These are phyloP conservation scores for Ananas comosus DNA, from an alignment of 176 grass and related monocot genomes.

Conservation along the genomic window DNA sequence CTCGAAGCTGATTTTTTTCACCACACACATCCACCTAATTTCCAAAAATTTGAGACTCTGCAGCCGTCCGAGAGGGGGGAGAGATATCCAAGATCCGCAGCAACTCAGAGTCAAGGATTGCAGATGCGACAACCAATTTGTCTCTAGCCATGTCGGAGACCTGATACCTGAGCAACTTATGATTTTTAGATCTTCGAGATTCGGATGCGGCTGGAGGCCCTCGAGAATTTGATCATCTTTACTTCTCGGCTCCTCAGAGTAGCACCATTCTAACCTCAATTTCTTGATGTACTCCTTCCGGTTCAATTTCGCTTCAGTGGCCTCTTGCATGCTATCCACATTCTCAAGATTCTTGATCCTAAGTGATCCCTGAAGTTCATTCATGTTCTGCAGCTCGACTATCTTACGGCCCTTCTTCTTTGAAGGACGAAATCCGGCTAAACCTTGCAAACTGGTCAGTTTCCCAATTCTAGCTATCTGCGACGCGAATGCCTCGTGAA, in stretches of 20 bases:
- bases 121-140: constrained; percentile 3
- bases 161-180: neutral
- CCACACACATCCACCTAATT: neutral
- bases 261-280: constrained; percentile 3
- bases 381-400: constrained; percentile 32
- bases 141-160: constrained; percentile 18
- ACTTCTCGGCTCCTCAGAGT: neutral
- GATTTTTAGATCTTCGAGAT: constrained; percentile 15
- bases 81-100: neutral
- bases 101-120: neutral
- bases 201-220: constrained; percentile 21
- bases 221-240: constrained; percentile 1
- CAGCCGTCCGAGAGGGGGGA: constrained; percentile 30
- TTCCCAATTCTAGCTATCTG: constrained; percentile 28
- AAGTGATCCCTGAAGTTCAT: constrained; percentile 20
- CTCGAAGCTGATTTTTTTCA: constrained; percentile 25
- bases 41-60: constrained; percentile 6
- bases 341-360: constrained; percentile 21
- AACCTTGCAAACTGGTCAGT: constrained; percentile 30
- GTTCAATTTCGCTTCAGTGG: constrained; percentile 8
- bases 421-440: constrained; percentile 8
- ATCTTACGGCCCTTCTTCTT: constrained; percentile 19
- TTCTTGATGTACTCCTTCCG: constrained; percentile 7
- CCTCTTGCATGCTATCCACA: constrained; percentile 24
- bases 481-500: neutral